Percentiles rank a stretch among this genome's conserved stretches.
These are phyloP conservation scores for Thymus mandschuricus DNA, from an alignment of 257 asterid species.

Conservation along the genomic window DNA sequence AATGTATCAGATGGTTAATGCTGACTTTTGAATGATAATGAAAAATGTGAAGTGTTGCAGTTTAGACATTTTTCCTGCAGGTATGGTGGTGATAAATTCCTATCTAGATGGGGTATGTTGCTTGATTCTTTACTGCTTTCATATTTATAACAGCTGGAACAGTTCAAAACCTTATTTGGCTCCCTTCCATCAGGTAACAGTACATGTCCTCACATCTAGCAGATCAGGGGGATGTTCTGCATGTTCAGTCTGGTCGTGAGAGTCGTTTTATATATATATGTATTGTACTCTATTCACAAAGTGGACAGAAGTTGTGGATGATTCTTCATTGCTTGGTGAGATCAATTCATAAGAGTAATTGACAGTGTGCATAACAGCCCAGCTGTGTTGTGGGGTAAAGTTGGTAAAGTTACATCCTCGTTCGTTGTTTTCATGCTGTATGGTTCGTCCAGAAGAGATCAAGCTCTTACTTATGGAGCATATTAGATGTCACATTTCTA, in stretches of 20 bases:
- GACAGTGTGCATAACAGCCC: not conserved
- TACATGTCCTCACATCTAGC: slow-evolving; percentile 24
- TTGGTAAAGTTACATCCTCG: not conserved
- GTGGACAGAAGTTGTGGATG: slow-evolving; percentile 13
- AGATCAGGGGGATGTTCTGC: slow-evolving; percentile 9
- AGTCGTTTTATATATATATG: not conserved
- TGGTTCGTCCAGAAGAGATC: slow-evolving; percentile 6
- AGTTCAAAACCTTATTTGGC: slow-evolving; percentile 1
- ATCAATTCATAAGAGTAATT: slow-evolving; percentile 7
- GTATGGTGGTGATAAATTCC: slow-evolving; percentile 22
- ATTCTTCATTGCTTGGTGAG: slow-evolving; percentile 5
- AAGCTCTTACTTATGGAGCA: slow-evolving; percentile 16
- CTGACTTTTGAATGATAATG: not conserved
- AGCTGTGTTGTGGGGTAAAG: not conserved
- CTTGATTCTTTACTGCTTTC: not conserved
- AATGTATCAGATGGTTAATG: slow-evolving; percentile 11
- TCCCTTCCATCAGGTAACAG: slow-evolving; percentile 17
- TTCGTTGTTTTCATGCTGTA: not conserved
- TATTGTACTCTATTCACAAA: slow-evolving; percentile 14
- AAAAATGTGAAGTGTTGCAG: slow-evolving; percentile 18
- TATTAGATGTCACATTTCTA: slow-evolving; percentile 7
- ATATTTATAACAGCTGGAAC: slow-evolving; percentile 12
- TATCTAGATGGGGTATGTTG: slow-evolving; percentile 14
- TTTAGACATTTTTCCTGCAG: slow-evolving; percentile 25
- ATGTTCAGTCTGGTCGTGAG: slow-evolving; percentile 9